phyloP scores from a whole-genome alignment of 2,329 filamentous ascomycete genomes.

The Fusarium falciforme region DNA sequence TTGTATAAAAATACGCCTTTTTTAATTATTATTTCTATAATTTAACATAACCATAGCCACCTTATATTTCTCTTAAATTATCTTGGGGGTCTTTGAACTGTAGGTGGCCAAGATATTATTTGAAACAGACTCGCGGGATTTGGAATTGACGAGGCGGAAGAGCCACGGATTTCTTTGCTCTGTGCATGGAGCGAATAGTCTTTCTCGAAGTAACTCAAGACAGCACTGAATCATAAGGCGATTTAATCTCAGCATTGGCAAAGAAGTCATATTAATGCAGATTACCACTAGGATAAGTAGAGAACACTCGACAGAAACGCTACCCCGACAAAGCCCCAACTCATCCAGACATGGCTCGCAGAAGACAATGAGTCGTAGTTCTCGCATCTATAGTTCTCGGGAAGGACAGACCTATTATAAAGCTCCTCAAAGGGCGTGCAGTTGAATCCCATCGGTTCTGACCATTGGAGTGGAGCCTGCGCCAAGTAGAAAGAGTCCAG shows the following conservation, averaged over 20 bases:
- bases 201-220: neutral
- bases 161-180: too few species aligned
- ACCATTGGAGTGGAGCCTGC: neutral
- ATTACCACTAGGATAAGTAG: neutral
- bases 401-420: conserved; percentile 6
- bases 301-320: neutral
- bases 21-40: too few species aligned
- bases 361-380: neutral
- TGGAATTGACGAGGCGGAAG: neutral
- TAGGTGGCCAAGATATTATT: neutral
- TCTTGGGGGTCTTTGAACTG: too few species aligned
- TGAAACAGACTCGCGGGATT: neutral
- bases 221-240: neutral
- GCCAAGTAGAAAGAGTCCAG: conserved; percentile 7
- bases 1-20: too few species aligned
- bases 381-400: neutral
- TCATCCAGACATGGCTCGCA: neutral
- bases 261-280: neutral
- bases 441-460: conserved; percentile 5
- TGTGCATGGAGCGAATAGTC: too few species aligned
- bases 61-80: too few species aligned
- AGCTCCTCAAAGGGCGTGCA: conserved; percentile 30
- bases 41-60: too few species aligned
- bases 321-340: neutral
- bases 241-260: neutral